Evolutionary conservation across 192 early-diverging fungal genomes (phyloP), one percentile per base, ranked within the genome.

Genomic region (Podila clonocystis): DNA sequence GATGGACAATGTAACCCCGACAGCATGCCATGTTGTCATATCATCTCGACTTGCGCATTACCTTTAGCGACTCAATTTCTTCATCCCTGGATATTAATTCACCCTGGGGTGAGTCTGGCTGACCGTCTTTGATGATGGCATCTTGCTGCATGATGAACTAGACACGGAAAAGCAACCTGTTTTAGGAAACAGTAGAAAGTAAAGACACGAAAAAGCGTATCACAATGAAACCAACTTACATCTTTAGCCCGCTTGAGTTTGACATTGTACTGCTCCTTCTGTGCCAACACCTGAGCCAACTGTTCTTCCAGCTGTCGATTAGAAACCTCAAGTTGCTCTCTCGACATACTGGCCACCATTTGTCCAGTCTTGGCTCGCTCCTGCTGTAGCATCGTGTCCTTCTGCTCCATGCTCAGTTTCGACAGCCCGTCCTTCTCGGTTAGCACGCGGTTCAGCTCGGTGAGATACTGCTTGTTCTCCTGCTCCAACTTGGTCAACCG

Each of bases 351-450:
- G 29, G 66, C 75, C 64, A 67, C 34, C 5, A 59, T 65, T n/a
- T 71, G 58, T 9, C 68, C 75, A 29, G 58, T 41, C 33, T 71
- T 68, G 71, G 82, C 50, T 6, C 86, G 76, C 62, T 89, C 90
- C 65, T 86, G 77, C 55, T 91, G 87, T 9, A 88, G 29, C 36
- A 89, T 62, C 55, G 55, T 62, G 45, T 91, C 89, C 12, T 89
- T 88, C 50, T 87, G 70, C 62, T 92, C 91, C 17, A 86, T 72
- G 20, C 80, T 70, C 7, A 72, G 58, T 45, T 68, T 72, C 19
- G 91, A 84, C 17, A 92, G 73, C 30, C 70, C 33, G 36, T 89
- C 87, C 75, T 90, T 91, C 70, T 92, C 92, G 1, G 80, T 67
- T 34, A 87, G 67, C 3, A 91, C 82, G 31, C 83, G 86, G 69